Conservation (phyloP, 352 stramenopile genomes). For the Globisporangium nagaii region DNA sequence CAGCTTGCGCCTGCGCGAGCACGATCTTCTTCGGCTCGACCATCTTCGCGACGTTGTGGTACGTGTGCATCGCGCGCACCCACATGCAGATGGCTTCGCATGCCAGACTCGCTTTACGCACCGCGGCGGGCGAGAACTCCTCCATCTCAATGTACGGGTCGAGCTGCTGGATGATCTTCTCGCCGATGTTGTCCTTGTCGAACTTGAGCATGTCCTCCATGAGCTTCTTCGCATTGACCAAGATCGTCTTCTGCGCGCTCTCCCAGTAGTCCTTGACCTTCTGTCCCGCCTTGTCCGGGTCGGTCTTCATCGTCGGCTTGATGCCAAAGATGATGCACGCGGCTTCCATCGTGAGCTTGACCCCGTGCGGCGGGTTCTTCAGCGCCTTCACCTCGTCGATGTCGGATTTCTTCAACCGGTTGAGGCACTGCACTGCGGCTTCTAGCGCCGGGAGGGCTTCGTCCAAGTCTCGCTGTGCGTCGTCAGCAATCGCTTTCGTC, state of each 20-base stretch:
- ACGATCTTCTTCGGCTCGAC: slow-evolving; percentile 92
- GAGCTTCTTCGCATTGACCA: slow-evolving; percentile 85
- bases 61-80: slow-evolving; percentile 92
- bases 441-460: slow-evolving; percentile 90
- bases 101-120: slow-evolving; percentile 88
- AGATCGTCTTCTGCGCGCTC: slow-evolving; percentile 82
- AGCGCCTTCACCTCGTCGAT: slow-evolving; percentile 92
- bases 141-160: slow-evolving; percentile 90
- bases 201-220: slow-evolving; percentile 90
- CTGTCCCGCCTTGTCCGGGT: slow-evolving; percentile 87
- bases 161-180: slow-evolving; percentile 85
- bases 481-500: slow-evolving; percentile 90
- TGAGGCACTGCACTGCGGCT: slow-evolving; percentile 89
- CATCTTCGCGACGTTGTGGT: slow-evolving; percentile 88
- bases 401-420: slow-evolving; percentile 90
- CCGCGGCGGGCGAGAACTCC: slow-evolving; percentile 84
- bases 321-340: slow-evolving; percentile 94
- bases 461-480: slow-evolving; percentile 90
- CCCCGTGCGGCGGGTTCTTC: slow-evolving; percentile 84
- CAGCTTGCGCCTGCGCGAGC: slow-evolving; percentile 71
- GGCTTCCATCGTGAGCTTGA: slow-evolving; percentile 88
- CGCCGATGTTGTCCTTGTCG: slow-evolving; percentile 86
- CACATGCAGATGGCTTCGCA: slow-evolving; percentile 94
- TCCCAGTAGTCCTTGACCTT: slow-evolving; percentile 91
- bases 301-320: slow-evolving; percentile 85